Conservation (phyloP, 768 basidiomycete genomes). For the Pisolithus orientalis region DNA sequence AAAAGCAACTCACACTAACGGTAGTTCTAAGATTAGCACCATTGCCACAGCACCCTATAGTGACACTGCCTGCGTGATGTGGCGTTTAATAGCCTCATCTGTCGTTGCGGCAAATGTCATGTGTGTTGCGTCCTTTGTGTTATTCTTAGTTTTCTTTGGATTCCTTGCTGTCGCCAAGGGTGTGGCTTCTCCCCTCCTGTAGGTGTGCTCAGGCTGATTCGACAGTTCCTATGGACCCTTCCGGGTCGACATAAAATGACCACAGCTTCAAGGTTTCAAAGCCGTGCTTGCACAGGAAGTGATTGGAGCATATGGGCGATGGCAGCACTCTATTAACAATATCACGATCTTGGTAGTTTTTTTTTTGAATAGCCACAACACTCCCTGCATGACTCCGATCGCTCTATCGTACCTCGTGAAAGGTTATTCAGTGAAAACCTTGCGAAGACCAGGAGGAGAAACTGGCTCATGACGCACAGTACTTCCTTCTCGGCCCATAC, state of each 20-base stretch:
- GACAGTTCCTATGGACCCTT: slow-evolving; percentile 95
- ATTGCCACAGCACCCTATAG: too few species aligned
- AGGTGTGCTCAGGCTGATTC: slow-evolving; percentile 69
- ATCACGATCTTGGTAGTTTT: slow-evolving; percentile 94
- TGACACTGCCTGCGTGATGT: too few species aligned
- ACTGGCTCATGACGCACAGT: slow-evolving; percentile 73
- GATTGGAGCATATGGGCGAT: slow-evolving; percentile 39
- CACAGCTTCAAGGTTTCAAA: slow-evolving; percentile 98
- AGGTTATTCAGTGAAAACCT: slow-evolving; percentile 7
- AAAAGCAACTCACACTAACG: too few species aligned
- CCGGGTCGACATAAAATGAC: slow-evolving; percentile 97
- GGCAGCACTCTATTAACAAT: background rate
- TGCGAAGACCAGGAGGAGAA: background rate
- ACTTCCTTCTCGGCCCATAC: slow-evolving; percentile 99
- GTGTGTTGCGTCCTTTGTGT: too few species aligned
- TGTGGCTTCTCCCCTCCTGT: slow-evolving; percentile 16
- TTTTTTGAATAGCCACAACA: slow-evolving; percentile 86
- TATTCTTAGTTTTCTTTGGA: slow-evolving; percentile 86
- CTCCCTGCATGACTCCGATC: slow-evolving; percentile 87
- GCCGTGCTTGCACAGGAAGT: slow-evolving; percentile 78
- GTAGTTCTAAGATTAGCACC: too few species aligned
- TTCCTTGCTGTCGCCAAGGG: slow-evolving; percentile 95
- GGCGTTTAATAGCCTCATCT: too few species aligned
- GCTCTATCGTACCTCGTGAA: slow-evolving; percentile 93
- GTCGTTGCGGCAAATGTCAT: too few species aligned